phyloP scores from a whole-genome alignment of 2,329 filamentous ascomycete genomes.

The Colletotrichum liriopes region DNA sequence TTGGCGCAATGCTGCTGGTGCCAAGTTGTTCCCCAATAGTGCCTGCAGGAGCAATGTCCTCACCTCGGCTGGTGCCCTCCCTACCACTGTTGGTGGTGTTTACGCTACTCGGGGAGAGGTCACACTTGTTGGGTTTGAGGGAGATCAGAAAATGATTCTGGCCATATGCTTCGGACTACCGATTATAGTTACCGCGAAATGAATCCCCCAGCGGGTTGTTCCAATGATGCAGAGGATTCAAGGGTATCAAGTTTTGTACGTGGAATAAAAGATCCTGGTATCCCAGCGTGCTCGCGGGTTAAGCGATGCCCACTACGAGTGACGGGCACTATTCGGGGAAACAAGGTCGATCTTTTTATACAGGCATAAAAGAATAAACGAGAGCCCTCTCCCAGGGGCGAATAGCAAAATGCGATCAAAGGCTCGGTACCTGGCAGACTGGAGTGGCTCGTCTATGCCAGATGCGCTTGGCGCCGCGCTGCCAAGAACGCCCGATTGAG shows the following conservation, averaged over 20 bases:
- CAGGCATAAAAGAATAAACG: not conserved
- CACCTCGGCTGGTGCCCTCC: no score
- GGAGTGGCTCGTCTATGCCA: conserved; percentile 55
- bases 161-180: not conserved
- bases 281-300: not conserved
- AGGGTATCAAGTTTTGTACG: no score
- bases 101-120: not conserved
- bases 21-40: no score
- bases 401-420: no score
- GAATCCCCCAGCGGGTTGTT: not conserved
- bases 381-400: not conserved
- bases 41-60: not conserved
- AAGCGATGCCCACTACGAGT: not conserved
- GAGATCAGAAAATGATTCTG: not conserved
- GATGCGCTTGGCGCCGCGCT: conserved; percentile 48
- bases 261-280: no score
- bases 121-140: not conserved
- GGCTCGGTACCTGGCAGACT: conserved; percentile 53
- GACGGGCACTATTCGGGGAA: not conserved
- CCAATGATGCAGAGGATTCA: not conserved
- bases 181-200: not conserved
- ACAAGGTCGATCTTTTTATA: not conserved
- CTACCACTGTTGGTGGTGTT: not conserved
- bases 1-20: no score
- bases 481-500: conserved; percentile 43